These are phyloP conservation scores for Colletotrichum ledebouriae DNA, from an alignment of 2,329 filamentous ascomycete species.

Conservation along the genomic window DNA sequence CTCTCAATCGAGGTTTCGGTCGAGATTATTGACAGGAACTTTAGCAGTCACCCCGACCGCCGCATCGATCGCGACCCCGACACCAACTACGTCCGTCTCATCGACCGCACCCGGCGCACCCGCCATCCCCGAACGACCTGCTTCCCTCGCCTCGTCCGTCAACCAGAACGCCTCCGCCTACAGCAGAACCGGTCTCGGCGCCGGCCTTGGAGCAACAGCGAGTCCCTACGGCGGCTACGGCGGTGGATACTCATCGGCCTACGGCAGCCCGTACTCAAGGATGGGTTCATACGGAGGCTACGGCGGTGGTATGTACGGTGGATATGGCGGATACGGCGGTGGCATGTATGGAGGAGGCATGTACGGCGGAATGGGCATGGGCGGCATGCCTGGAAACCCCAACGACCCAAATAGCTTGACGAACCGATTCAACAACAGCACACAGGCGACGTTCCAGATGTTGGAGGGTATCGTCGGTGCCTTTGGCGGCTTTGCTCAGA, in stretches of 20 bases:
- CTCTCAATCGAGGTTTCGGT: slow-evolving; percentile 15
- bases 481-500: slow-evolving; percentile 97
- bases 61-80: slow-evolving; percentile 56
- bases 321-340: slow-evolving; percentile 56
- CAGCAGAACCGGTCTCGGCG: slow-evolving; percentile 61
- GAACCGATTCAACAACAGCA: slow-evolving; percentile 95
- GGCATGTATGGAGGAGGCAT: slow-evolving; percentile 48
- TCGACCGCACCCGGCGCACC: slow-evolving; percentile 63
- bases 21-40: slow-evolving; percentile 32
- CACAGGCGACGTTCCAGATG: slow-evolving; percentile 97
- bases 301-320: slow-evolving; percentile 59
- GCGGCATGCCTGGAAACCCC: slow-evolving; percentile 66
- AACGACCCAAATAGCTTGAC: slow-evolving; percentile 95
- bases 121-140: slow-evolving; percentile 83
- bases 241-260: slow-evolving; percentile 56
- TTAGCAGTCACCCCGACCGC: slow-evolving; percentile 53
- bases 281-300: slow-evolving; percentile 64
- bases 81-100: slow-evolving; percentile 56
- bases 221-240: slow-evolving; percentile 62
- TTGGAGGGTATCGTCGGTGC: slow-evolving; percentile 97
- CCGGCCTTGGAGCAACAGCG: slow-evolving; percentile 49
- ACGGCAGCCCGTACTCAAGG: slow-evolving; percentile 51
- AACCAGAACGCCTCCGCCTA: slow-evolving; percentile 92
- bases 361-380: slow-evolving; percentile 56
- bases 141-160: slow-evolving; percentile 81